phyloP scores from a whole-genome alignment of 495 filamentous ascomycete genomes.

The Immersiella caudata region DNA sequence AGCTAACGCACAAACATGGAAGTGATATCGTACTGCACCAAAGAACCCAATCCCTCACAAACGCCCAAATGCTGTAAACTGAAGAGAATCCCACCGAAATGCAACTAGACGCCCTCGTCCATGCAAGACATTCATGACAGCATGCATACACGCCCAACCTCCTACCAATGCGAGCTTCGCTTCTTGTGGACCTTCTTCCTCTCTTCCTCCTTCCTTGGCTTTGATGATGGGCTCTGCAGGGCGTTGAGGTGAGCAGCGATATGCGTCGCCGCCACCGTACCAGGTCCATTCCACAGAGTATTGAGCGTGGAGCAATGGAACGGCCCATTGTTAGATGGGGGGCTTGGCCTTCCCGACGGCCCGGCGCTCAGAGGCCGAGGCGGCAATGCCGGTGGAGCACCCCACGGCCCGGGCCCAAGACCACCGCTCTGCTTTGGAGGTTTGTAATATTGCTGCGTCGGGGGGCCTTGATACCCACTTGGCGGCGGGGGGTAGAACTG shows the following conservation, averaged over 20 bases:
- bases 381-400: slow-evolving; percentile 32
- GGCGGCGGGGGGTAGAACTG: slow-evolving; percentile 16
- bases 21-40: too few species aligned
- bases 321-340: slow-evolving; percentile 22
- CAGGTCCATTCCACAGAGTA: slow-evolving; percentile 34
- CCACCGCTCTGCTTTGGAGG: slow-evolving; percentile 17
- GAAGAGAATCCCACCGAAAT: too few species aligned
- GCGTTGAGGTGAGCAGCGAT: slow-evolving; percentile 17
- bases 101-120: neutral
- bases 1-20: too few species aligned
- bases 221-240: slow-evolving; percentile 20
- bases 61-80: too few species aligned
- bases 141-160: neutral
- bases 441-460: slow-evolving; percentile 20
- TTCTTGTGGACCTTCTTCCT: slow-evolving; percentile 48
- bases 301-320: slow-evolving; percentile 32
- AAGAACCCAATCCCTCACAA: too few species aligned
- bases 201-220: slow-evolving; percentile 31
- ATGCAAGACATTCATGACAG: neutral
- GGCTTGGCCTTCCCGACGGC: slow-evolving; percentile 24
- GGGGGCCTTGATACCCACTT: neutral
- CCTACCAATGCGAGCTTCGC: slow-evolving; percentile 45
- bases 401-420: slow-evolving; percentile 10
- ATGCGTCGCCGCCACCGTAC: slow-evolving; percentile 25
- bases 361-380: slow-evolving; percentile 48